A percentile compares a stretch with the other conserved stretches of the same genome.
Conservation (phyloP, 305 asterid genomes). For the Solanum hybrid region DNA sequence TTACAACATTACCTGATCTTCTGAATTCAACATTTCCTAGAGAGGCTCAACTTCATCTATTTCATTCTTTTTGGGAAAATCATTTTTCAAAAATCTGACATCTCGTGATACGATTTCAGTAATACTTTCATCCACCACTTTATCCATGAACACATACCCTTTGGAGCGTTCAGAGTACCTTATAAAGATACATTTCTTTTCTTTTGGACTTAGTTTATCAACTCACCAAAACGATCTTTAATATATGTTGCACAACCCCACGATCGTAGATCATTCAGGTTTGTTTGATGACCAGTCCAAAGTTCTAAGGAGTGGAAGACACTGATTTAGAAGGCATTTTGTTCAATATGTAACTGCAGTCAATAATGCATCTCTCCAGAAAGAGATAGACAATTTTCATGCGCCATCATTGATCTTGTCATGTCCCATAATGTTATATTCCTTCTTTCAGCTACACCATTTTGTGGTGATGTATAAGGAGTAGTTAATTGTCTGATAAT, state of each 20-base stretch:
- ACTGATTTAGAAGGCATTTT: background rate
- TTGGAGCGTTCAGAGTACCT: background rate
- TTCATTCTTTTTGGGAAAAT: background rate
- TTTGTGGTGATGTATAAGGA: background rate
- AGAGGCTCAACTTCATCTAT: background rate
- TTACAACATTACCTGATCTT: background rate
- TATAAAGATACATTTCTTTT: no score
- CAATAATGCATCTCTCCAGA: background rate
- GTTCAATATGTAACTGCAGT: background rate
- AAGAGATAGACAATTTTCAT: no score
- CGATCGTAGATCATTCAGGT: background rate
- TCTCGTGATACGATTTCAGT: background rate
- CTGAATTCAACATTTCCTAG: background rate
- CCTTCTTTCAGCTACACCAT: background rate
- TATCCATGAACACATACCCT: background rate
- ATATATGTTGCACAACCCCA: background rate
- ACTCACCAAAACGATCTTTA: background rate
- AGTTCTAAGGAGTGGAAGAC: background rate
- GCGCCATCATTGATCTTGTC: background rate
- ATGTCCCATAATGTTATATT: background rate
- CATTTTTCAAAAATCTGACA: background rate
- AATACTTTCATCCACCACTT: background rate
- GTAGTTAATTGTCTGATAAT: rapidly evolving
- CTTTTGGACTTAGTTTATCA: background rate
- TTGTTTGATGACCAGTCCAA: background rate